Base-by-base conservation (phyloP, 345 rosid species). In the Eucalyptus rudis region DNA sequence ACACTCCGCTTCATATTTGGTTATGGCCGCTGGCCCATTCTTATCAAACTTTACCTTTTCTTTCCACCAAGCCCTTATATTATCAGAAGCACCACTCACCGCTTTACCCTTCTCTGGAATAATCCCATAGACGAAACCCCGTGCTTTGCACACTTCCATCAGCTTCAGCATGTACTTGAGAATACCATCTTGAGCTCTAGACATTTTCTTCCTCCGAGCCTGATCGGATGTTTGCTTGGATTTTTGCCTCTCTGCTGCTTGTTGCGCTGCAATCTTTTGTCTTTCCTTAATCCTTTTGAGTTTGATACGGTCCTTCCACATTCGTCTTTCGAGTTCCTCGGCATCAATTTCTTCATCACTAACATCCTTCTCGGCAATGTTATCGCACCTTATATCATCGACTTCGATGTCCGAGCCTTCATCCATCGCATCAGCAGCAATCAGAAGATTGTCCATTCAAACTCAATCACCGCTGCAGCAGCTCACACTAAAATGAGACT, bases 31-130 rank as follows among this genome's bases (percentile, higher is more conserved):
- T 1, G 99, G 99, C 49, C 99, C 99, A 85, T 98, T 98, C 91
- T 95, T 97, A 91, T 98, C 99, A 36, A 97, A 98, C 93, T 96
- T 96, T 49, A 98, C 99, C 92, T 96, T 97, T 91, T 98, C 99
- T 90, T 98, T 98, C 99, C 99, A 98, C 99, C 99, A 98, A 92
- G 98, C 99, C 91, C 99, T 88, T 44, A 97, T 92, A 84, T 98
- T 98, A 88, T 98, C 99, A 7, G 99, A 98, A 2, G 99, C 93
- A 62, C 99, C 99, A 80, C 99, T 95, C 4, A 98, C 99, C 8
- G 99, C 96, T 87, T 98, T 98, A 12, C 99, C 99, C 90, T 96
- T 98, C 89, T 98, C 99, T 1, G 99, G 99, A 87, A 98, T 98
- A 58, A 98, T 98, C 47, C 99, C 99, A 16, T 97, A 97, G 19